These are phyloP conservation scores for Trichoderma breve DNA, from an alignment of 2,329 filamentous ascomycete species.

Conservation along the genomic window DNA sequence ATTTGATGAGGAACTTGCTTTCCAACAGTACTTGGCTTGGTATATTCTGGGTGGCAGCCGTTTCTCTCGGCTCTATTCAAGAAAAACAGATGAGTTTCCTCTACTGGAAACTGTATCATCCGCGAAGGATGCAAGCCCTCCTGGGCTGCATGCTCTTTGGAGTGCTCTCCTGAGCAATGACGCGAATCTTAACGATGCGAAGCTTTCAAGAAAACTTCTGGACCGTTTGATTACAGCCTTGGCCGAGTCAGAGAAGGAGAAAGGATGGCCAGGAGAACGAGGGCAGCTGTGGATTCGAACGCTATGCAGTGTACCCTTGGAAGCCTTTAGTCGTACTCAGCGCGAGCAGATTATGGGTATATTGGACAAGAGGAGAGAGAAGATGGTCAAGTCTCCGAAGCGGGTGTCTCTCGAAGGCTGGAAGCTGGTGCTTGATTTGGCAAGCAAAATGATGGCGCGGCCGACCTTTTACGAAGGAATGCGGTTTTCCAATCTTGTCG, in stretches of 20 bases:
- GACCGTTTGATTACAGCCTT: slow-evolving; percentile 34
- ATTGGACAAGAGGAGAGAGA: slow-evolving; percentile 30
- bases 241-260: slow-evolving; percentile 31
- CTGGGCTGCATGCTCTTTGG: slow-evolving; percentile 30
- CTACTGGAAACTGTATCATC: slow-evolving; percentile 29
- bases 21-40: slow-evolving; percentile 37
- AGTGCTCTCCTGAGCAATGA: slow-evolving; percentile 37
- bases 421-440: slow-evolving; percentile 44
- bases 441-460: slow-evolving; percentile 49
- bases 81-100: slow-evolving; percentile 28
- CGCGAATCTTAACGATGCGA: slow-evolving; percentile 36
- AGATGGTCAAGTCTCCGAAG: slow-evolving; percentile 28
- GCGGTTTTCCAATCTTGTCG: slow-evolving; percentile 38
- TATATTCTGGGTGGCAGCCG: slow-evolving; percentile 35
- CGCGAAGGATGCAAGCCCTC: slow-evolving; percentile 21
- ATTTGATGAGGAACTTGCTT: slow-evolving; percentile 29
- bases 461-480: slow-evolving; percentile 52
- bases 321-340: slow-evolving; percentile 42
- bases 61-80: slow-evolving; percentile 31
- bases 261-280: slow-evolving; percentile 32
- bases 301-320: slow-evolving; percentile 37
- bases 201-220: slow-evolving; percentile 34
- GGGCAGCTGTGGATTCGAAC: slow-evolving; percentile 33
- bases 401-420: slow-evolving; percentile 32
- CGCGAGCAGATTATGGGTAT: slow-evolving; percentile 44